Evolutionary conservation across 306 rosid species (phyloP), one percentile per base, ranked within the genome.

Genomic region (Ziziphus jujuba): DNA sequence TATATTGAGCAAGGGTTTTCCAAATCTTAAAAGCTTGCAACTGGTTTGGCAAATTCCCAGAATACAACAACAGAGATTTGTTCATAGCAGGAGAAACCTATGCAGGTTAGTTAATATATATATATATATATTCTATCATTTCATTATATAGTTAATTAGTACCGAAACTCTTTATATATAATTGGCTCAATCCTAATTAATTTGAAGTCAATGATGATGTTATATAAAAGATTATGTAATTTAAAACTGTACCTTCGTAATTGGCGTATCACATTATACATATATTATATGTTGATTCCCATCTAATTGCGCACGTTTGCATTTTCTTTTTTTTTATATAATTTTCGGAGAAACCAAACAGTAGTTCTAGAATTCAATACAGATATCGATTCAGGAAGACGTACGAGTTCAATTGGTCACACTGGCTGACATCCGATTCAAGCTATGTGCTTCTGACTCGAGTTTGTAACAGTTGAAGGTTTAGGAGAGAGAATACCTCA

Each of bases 351-450:
- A 47, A 47, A 47, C 13, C 49, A 47, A 11, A 11, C 17, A 47
- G 4, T 62, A 25, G 80, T 83, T 47, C 45, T 79, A 49, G 87
- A 83, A 59, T 79, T 54, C 13, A 71, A 67, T 14, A 83, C 82
- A 0, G 80, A 80, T 59, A 73, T 83, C 17, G 77, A 75, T 55
- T 83, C 84, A n/a, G 10, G 74, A 80, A 43, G 85, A 82, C 1
- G n/a, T n/a, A n/a, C n/a, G 85, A 80, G 58, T 84, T 56, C 75
- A 67, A 80, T 15, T 84, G 84, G 84, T 83, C 87, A 5, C 84
- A 75, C 59, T 84, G 87, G 24, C 59, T 83, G 23, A 76, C 79
- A 70, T 83, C 88, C 55, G 84, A 83, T 45, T 66, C 80, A 2
- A 77, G 85, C 16, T 79, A 66, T 75, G 74, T 21, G 56, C 25